phyloP scores from a whole-genome alignment of 805 yeast species.

The Cyberlindnera nakhonratchasimensis region DNA sequence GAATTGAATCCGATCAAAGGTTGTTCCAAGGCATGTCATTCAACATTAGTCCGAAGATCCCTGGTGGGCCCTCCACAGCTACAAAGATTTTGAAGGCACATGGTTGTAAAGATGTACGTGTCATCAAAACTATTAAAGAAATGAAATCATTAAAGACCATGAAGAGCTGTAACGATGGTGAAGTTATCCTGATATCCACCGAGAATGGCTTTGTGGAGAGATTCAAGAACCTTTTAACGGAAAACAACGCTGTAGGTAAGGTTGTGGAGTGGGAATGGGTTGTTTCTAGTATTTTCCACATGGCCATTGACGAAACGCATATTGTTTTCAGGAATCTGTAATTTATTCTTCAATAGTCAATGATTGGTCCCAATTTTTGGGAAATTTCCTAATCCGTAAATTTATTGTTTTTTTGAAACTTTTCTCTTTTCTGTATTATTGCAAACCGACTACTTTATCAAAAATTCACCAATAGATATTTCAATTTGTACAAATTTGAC shows the following conservation, averaged over 20 bases:
- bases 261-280: slow-evolving; percentile 67
- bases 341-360: background rate
- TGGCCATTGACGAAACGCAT: slow-evolving; percentile 28
- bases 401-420: too few relatives aligned
- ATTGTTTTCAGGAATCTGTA: background rate
- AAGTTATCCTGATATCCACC: slow-evolving; percentile 31
- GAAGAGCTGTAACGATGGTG: slow-evolving; percentile 15
- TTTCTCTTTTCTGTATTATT: too few relatives aligned
- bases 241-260: slow-evolving; percentile 17
- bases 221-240: slow-evolving; percentile 28
- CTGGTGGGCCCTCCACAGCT: slow-evolving; percentile 58
- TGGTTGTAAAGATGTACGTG: slow-evolving; percentile 40
- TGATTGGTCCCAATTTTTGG: background rate
- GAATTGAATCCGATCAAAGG: slow-evolving; percentile 19
- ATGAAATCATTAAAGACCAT: slow-evolving; percentile 21
- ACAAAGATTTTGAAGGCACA: slow-evolving; percentile 57
- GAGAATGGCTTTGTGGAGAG: slow-evolving; percentile 32
- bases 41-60: slow-evolving; percentile 53
- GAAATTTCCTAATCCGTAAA: too few relatives aligned
- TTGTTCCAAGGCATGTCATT: slow-evolving; percentile 49
- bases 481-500: too few relatives aligned
- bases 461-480: too few relatives aligned
- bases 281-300: slow-evolving; percentile 49
- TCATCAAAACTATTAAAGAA: slow-evolving; percentile 28
- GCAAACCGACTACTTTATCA: too few relatives aligned